Percentiles rank a stretch among this genome's conserved stretches.
phyloP scores from a whole-genome alignment of 345 rosid species.

The Iberis pinnata region DNA sequence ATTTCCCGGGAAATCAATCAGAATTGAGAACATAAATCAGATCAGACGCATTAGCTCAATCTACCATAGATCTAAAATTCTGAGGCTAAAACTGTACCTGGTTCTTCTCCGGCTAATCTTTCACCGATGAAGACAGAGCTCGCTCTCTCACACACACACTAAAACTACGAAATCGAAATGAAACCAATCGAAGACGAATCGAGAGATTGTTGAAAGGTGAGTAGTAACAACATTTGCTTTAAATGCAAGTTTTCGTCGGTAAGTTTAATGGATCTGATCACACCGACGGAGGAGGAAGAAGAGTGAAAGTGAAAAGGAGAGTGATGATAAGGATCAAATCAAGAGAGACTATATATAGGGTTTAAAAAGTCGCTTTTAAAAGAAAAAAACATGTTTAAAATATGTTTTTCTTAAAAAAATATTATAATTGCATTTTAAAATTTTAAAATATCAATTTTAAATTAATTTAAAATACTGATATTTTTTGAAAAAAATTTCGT shows the following conservation, averaged over 20 bases:
- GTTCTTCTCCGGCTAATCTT: constrained; percentile 39
- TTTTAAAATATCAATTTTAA: no score
- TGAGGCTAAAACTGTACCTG: constrained; percentile 47
- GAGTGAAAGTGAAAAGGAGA: constrained; percentile 18
- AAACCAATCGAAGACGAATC: constrained; percentile 12
- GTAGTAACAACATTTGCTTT: constrained; percentile 26
- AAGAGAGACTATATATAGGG: constrained; percentile 15
- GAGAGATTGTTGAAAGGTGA: constrained; percentile 24
- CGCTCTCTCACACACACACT: neutral
- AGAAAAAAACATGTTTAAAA: no score
- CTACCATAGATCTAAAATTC: constrained; percentile 56
- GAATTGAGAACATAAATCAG: neutral
- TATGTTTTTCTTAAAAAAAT: no score
- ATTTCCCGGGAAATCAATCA: neutral
- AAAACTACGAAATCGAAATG: constrained; percentile 12
- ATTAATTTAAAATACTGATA: no score
- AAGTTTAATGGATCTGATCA: constrained; percentile 37
- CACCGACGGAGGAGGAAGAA: constrained; percentile 40
- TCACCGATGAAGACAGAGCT: constrained; percentile 33
- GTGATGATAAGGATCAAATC: constrained; percentile 35
- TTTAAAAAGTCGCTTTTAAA: no score
- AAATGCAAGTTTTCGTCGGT: constrained; percentile 25
- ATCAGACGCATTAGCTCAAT: constrained; percentile 86
- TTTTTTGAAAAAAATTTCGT: no score
- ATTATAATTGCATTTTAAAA: no score